Conservation (phyloP, 202 grass and related monocot genomes). For the Saccharum hybrid region DNA sequence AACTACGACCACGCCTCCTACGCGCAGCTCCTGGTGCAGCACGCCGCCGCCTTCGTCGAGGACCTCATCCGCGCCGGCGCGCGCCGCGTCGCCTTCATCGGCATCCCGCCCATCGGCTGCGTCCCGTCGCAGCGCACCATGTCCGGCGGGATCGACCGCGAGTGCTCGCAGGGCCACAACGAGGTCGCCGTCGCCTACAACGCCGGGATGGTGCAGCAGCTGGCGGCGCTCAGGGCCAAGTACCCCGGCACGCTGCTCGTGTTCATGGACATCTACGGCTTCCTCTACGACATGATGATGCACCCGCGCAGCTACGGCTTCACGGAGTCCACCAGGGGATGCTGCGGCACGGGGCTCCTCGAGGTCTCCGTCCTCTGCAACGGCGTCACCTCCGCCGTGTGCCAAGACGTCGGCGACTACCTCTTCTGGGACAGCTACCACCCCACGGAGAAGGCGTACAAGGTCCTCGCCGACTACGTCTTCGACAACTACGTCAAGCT, state of each 20-base stretch:
- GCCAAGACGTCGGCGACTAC: constrained; percentile 56
- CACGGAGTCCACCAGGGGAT: constrained; percentile 56
- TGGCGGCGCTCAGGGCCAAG: constrained; percentile 19
- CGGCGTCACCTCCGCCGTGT: constrained; percentile 56
- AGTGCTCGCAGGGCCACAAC: constrained; percentile 63
- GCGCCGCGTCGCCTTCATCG: constrained; percentile 49
- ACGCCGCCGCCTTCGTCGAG: constrained; percentile 58
- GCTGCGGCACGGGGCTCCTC: constrained; percentile 78
- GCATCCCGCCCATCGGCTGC: constrained; percentile 80
- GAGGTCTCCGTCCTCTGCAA: constrained; percentile 93
- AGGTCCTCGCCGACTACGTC: constrained; percentile 58
- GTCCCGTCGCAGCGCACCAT: constrained; percentile 80
- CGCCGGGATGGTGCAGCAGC: constrained; percentile 44
- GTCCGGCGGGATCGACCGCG: constrained; percentile 41
- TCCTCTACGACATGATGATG: constrained; percentile 68
- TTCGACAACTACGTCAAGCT: constrained; percentile 59
- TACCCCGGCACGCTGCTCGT: constrained; percentile 40
- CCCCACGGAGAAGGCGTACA: constrained; percentile 80
- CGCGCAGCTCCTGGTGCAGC: constrained; percentile 53
- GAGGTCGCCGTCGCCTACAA: constrained; percentile 60
- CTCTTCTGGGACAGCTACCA: constrained; percentile 95
- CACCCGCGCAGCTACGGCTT: constrained; percentile 62
- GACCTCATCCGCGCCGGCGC: constrained; percentile 61
- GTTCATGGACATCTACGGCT: constrained; percentile 74
- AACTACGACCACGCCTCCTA: constrained; percentile 57